phyloP scores from a whole-genome alignment of 805 yeast species.

The Yamadazyma tumulicola region DNA sequence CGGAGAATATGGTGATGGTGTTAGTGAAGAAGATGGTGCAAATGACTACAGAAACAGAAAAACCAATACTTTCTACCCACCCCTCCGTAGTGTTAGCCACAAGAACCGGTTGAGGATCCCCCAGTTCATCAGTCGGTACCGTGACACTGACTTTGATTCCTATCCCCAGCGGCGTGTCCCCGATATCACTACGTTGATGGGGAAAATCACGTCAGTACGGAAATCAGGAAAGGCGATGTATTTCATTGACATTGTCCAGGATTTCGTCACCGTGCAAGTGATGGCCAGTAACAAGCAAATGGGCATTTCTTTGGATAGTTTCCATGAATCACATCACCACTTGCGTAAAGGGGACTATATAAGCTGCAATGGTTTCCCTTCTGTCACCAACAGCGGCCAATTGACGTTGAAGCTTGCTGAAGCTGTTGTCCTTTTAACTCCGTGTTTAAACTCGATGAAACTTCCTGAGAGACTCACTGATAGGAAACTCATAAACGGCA shows the following conservation, averaged over 20 bases:
- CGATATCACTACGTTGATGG: conserved; percentile 33
- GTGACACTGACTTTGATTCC: conserved; percentile 2
- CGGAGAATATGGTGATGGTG: neutral
- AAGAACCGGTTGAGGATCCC: conserved; percentile 6
- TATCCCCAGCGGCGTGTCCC: conserved; percentile 7
- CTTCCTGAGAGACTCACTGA: conserved; percentile 61
- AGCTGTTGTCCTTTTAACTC: conserved; percentile 56
- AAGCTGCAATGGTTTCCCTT: conserved; percentile 65
- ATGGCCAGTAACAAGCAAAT: conserved; percentile 54
- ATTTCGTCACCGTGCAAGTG: conserved; percentile 54
- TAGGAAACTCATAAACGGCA: conserved; percentile 52
- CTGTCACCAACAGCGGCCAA: conserved; percentile 75
- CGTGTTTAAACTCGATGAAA: conserved; percentile 46
- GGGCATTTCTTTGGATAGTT: conserved; percentile 40
- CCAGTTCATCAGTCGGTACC: conserved; percentile 6
- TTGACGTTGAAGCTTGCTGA: conserved; percentile 58
- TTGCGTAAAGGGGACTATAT: conserved; percentile 73
- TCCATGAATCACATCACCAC: conserved; percentile 34
- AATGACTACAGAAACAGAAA: conserved; percentile 13
- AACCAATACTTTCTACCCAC: conserved; percentile 8
- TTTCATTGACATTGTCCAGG: conserved; percentile 69
- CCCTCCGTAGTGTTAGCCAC: conserved; percentile 4
- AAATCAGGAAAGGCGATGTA: conserved; percentile 65
- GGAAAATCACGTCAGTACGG: conserved; percentile 57
- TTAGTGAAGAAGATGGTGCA: neutral